Evolutionary conservation across 176 grass and related monocot genomes (phyloP), one percentile per base, ranked within the genome.

Genomic region (Miscanthus lutarioriparius): DNA sequence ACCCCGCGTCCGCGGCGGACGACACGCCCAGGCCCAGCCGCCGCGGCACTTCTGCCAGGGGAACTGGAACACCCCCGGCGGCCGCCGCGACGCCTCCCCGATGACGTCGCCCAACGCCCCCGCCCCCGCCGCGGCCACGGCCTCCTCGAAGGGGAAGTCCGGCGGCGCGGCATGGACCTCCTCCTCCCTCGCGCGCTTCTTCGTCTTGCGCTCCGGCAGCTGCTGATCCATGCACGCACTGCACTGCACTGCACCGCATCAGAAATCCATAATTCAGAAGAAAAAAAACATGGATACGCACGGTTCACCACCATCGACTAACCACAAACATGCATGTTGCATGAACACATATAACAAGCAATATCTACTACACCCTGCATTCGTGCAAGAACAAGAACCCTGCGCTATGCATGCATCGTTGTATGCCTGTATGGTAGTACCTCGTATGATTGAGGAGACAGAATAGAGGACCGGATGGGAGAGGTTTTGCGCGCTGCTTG

Each of bases 51-150:
- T 85, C 80, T 86, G 89, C 90, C 92, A 90, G 7, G 90, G 89
- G 64, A 97, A 79, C 86, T 86, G 88, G 81, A 94, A 97, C 87
- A 92, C 82, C 69, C 95, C 90, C 41, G 90, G 90, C 26, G 92
- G 87, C 30, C 71, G 58, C 39, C 70, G 85, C 74, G 72, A 86
- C 61, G 84, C 64, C 74, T 92, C 87, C 28, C 80, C 86, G 72
- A 27, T 63, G 32, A 64, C 65, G 64, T 28, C 85, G 17, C 19
- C 41, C 20, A 1, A 54, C 33, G 1, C 5, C 47, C 77, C 15
- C 20, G 19, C 44, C 16, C 14, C 36, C 33, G 9, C 26, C 17
- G 36, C 69, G 9, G 16, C 54, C 3, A 44, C 66, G 14, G 39
- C 66, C 70, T 82, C 79, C 44, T 83, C 83, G 72, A 88, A 88